Evolutionary conservation across 495 filamentous ascomycete species (phyloP).

Genomic region (Aspergillus sclerotiicarbonarius): DNA sequence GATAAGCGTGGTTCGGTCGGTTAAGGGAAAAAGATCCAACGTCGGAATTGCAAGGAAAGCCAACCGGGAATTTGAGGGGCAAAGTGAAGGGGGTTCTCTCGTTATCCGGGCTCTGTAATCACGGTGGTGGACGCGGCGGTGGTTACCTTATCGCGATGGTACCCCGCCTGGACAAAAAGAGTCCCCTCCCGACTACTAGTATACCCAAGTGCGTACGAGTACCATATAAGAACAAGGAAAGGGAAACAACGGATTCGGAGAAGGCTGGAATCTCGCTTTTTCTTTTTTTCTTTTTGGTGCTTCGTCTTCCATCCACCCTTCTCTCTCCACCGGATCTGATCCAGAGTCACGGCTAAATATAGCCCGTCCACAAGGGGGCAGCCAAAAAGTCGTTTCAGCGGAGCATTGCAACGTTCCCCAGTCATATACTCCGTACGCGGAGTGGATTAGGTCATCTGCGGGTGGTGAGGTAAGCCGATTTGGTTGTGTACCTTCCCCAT

Average conservation of each 20-base stretch:
- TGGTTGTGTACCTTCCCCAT: slow-evolving; percentile 1
- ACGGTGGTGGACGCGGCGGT: not conserved
- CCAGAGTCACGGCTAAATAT: slow-evolving; percentile 8
- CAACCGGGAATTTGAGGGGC: not conserved
- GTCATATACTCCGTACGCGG: not conserved
- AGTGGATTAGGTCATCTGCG: slow-evolving; percentile 5
- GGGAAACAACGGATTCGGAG: slow-evolving; percentile 9
- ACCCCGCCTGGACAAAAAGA: not conserved
- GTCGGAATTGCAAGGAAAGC: slow-evolving; percentile 4
- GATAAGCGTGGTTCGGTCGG: slow-evolving; percentile 27
- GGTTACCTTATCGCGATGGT: not conserved
- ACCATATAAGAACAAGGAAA: slow-evolving; percentile 10
- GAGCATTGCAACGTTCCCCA: slow-evolving; percentile 9
- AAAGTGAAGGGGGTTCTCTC: not conserved
- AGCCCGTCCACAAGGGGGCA: not conserved
- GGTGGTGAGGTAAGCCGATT: slow-evolving; percentile 22
- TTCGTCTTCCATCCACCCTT: not conserved
- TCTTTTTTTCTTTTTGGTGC: not conserved
- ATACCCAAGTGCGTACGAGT: not conserved
- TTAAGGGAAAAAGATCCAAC: slow-evolving; percentile 13
- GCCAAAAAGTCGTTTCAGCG: slow-evolving; percentile 6
- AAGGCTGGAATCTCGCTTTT: not conserved
- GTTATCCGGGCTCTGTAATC: not conserved
- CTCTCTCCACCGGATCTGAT: slow-evolving; percentile 15
- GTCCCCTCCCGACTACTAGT: not conserved